phyloP scores from a whole-genome alignment of 2,329 filamentous ascomycete genomes.

The Ophiosphaerella herpotricha region DNA sequence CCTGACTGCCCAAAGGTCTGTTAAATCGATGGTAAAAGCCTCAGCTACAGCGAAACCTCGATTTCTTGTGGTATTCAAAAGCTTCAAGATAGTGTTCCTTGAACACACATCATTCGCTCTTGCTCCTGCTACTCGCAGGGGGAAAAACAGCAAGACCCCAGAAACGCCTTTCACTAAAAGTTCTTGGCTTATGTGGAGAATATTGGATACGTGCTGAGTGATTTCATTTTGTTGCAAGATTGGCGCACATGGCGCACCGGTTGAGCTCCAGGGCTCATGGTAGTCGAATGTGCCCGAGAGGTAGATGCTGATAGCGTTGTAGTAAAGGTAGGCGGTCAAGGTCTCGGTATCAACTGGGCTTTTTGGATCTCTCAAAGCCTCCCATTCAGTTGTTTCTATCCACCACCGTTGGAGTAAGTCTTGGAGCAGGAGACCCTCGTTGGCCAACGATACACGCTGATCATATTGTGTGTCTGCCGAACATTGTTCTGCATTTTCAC shows the following conservation, averaged over 20 bases:
- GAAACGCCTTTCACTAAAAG: slow-evolving; percentile 21
- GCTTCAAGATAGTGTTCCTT: slow-evolving; percentile 12
- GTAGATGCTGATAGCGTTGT: slow-evolving; percentile 33
- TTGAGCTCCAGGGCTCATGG: slow-evolving; percentile 19
- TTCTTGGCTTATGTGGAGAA: slow-evolving; percentile 21
- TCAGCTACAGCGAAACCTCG: slow-evolving; percentile 26
- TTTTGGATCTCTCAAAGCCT: background rate
- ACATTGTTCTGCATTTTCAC: slow-evolving; percentile 1
- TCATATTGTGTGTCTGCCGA: background rate
- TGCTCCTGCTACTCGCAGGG: slow-evolving; percentile 33
- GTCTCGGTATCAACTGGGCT: slow-evolving; percentile 13
- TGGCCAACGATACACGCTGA: slow-evolving; percentile 12
- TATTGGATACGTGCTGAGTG: slow-evolving; percentile 20
- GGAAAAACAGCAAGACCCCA: slow-evolving; percentile 31
- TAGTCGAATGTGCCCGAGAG: slow-evolving; percentile 36
- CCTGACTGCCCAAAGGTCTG: slow-evolving; percentile 16
- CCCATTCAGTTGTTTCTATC: slow-evolving; percentile 13
- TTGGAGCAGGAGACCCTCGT: slow-evolving; percentile 24
- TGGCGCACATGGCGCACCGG: slow-evolving; percentile 23
- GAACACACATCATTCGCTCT: slow-evolving; percentile 12
- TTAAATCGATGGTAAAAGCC: slow-evolving; percentile 17
- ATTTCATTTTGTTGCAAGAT: slow-evolving; percentile 15
- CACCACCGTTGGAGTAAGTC: slow-evolving; percentile 22
- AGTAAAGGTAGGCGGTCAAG: slow-evolving; percentile 21
- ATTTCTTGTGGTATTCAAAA: slow-evolving; percentile 11